Percentiles rank a stretch among this genome's conserved stretches.
These are phyloP conservation scores for Cryptococcus neoformans DNA, from an alignment of 1,284 basidiomycete genomes.

Conservation along the genomic window DNA sequence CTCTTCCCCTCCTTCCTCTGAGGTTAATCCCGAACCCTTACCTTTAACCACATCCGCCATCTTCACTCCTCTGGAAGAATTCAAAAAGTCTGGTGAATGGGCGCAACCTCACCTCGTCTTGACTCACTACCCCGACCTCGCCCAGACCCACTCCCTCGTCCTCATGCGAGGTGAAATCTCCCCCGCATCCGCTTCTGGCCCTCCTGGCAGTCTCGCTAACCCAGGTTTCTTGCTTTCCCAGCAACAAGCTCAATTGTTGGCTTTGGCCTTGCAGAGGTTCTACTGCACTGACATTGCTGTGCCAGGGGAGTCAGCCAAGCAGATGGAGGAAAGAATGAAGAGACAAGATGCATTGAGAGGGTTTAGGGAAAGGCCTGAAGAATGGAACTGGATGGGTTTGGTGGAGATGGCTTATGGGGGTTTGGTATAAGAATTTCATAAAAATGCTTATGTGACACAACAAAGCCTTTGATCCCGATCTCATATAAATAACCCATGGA, in stretches of 20 bases:
- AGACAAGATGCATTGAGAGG: constrained; percentile 35
- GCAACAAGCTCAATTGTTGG: constrained; percentile 75
- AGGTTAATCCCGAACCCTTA: constrained; percentile 49
- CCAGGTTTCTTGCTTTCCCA: constrained; percentile 64
- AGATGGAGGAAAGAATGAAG: constrained; percentile 30
- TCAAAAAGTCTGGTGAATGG: constrained; percentile 80
- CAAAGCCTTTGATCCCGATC: no score
- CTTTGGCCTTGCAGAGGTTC: constrained; percentile 74
- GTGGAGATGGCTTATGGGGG: constrained; percentile 45
- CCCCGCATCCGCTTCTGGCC: constrained; percentile 49
- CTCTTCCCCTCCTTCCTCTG: constrained; percentile 46
- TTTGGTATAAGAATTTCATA: no score
- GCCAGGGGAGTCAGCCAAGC: constrained; percentile 24
- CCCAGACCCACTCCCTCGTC: constrained; percentile 73
- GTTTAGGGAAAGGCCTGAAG: constrained; percentile 45
- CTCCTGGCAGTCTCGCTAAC: constrained; percentile 28
- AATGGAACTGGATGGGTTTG: constrained; percentile 48
- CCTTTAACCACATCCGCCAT: constrained; percentile 60
- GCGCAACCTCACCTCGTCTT: constrained; percentile 88
- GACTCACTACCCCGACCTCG: constrained; percentile 89
- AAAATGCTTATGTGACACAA: no score
- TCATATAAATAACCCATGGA: no score
- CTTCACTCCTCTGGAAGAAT: constrained; percentile 93
- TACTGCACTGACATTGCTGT: constrained; percentile 53
- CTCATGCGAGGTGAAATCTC: constrained; percentile 92